A percentile compares a stretch with the other conserved stretches of the same genome.
Conservation (phyloP, 2,329 filamentous ascomycete genomes). For the Rhytidhysteron rufulum region DNA sequence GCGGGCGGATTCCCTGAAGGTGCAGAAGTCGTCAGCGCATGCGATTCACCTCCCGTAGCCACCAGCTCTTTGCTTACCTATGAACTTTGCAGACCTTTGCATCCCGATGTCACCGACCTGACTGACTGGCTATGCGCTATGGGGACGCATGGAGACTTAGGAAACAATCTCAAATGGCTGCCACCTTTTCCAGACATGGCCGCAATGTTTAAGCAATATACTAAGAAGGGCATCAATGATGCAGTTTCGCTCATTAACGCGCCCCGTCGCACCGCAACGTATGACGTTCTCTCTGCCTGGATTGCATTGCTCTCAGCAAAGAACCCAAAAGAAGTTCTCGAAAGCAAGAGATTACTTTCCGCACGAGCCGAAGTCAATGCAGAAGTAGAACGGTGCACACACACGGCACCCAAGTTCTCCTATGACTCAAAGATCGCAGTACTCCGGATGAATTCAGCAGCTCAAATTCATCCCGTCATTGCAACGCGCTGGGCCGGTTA, state of each 20-base stretch:
- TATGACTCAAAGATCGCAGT: conserved; percentile 60
- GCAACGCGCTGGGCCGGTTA: conserved; percentile 64
- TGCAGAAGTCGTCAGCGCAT: conserved; percentile 57
- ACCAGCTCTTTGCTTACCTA: conserved; percentile 64
- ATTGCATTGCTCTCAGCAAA: conserved; percentile 50
- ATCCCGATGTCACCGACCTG: conserved; percentile 45
- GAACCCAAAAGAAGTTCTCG: conserved; percentile 51
- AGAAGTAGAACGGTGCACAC: conserved; percentile 60
- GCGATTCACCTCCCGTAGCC: conserved; percentile 61
- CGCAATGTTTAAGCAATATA: conserved; percentile 55
- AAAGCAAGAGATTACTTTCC: conserved; percentile 46
- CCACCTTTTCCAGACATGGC: conserved; percentile 65
- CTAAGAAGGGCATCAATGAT: conserved; percentile 60
- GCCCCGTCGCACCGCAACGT: conserved; percentile 58
- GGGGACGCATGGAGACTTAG: conserved; percentile 65
- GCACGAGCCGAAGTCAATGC: conserved; percentile 57
- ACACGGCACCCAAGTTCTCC: conserved; percentile 61
- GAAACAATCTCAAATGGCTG: conserved; percentile 62
- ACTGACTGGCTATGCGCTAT: conserved; percentile 59
- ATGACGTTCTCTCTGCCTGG: conserved; percentile 61
- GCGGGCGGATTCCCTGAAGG: conserved; percentile 57
- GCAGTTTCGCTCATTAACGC: conserved; percentile 64
- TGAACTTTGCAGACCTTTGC: conserved; percentile 56
- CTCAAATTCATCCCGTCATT: conserved; percentile 65
- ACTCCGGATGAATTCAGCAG: conserved; percentile 56